These are phyloP conservation scores for Lachancea fermentati DNA, from an alignment of 805 yeast species.

Conservation along the genomic window DNA sequence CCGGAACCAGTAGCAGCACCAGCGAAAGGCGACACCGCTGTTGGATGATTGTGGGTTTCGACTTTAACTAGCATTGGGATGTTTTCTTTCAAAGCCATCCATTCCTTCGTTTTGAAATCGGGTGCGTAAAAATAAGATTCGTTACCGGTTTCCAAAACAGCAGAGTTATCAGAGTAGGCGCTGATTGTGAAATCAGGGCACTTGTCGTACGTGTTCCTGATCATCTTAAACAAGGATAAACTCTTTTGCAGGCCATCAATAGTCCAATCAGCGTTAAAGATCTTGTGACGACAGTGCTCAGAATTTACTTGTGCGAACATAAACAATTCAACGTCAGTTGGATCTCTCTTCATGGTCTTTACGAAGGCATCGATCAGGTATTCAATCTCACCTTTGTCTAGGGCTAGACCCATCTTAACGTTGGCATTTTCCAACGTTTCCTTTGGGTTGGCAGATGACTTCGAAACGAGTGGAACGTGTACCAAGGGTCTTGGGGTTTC, in stretches of 20 bases:
- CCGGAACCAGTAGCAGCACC: slow-evolving; percentile 99
- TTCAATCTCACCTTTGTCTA: slow-evolving; percentile 88
- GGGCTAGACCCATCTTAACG: slow-evolving; percentile 82
- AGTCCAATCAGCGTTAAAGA: slow-evolving; percentile 97
- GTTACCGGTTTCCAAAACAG: slow-evolving; percentile 58
- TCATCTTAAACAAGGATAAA: slow-evolving; percentile 83
- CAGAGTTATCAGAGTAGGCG: slow-evolving; percentile 97
- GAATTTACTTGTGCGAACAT: slow-evolving; percentile 99
- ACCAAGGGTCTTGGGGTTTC: slow-evolving; percentile 81
- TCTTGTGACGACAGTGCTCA: slow-evolving; percentile 98
- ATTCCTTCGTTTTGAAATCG: slow-evolving; percentile 60
- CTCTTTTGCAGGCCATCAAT: slow-evolving; percentile 78
- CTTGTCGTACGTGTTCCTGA: slow-evolving; percentile 82
- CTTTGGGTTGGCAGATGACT: slow-evolving; percentile 31
- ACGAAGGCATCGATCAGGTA: slow-evolving; percentile 82
- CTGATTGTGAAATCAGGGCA: slow-evolving; percentile 80
- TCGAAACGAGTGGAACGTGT: slow-evolving; percentile 55
- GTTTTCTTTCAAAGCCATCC: slow-evolving; percentile 68
- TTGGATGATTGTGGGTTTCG: slow-evolving; percentile 98
- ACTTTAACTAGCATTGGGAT: slow-evolving; percentile 92
- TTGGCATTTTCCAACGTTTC: slow-evolving; percentile 71
- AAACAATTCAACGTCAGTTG: slow-evolving; percentile 95
- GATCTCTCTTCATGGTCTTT: slow-evolving; percentile 71
- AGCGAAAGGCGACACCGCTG: slow-evolving; percentile 98
- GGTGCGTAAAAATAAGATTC: slow-evolving; percentile 77